Evolutionary conservation across 345 rosid genomes (phyloP).

Genomic region (Leavenworthia alabamica): DNA sequence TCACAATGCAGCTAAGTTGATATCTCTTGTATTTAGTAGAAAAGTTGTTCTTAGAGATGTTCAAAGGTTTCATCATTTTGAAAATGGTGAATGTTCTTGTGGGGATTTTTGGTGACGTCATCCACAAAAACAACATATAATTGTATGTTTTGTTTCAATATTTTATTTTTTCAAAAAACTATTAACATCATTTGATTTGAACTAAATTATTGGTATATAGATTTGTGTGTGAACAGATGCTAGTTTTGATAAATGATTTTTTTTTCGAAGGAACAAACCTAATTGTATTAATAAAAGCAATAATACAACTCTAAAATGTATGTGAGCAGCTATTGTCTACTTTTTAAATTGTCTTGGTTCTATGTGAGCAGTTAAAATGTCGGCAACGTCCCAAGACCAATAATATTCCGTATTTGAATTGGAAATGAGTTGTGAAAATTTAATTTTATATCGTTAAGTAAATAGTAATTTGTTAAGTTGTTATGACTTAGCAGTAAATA

Average conservation of each 20-base stretch:
- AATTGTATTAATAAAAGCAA: not conserved
- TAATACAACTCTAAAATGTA: no score
- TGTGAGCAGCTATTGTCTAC: not conserved
- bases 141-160: no score
- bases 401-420: not conserved
- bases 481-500: not conserved
- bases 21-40: constrained; percentile 59
- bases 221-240: not conserved
- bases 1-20: constrained; percentile 68
- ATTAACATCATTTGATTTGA: no score
- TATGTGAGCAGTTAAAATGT: not conserved
- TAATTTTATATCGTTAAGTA: no score
- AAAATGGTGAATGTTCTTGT: constrained; percentile 76
- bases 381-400: constrained; percentile 9
- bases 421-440: not conserved
- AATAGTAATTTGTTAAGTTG: not conserved
- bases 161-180: no score
- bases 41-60: constrained; percentile 77
- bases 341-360: not conserved
- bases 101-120: constrained; percentile 47
- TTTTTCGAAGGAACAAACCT: not conserved
- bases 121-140: not conserved
- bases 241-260: not conserved
- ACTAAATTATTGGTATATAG: no score
- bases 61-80: constrained; percentile 85